A percentile compares a stretch with the other conserved stretches of the same genome.
Conservation (phyloP, 345 rosid genomes). For the Eucalyptus erythrocorys region DNA sequence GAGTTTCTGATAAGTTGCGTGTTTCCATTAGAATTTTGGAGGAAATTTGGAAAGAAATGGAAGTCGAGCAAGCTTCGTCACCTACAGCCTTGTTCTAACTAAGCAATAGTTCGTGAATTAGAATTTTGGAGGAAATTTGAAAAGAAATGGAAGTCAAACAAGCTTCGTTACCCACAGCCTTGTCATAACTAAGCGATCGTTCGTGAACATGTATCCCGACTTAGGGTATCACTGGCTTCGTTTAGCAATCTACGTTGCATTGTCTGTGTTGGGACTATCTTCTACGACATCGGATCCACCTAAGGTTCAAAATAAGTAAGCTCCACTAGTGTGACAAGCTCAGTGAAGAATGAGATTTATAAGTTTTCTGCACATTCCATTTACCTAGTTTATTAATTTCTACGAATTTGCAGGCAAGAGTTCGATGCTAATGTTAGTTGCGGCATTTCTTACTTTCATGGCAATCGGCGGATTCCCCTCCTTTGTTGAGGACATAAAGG, state of each 20-base stretch:
- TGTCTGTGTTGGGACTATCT: constrained; percentile 41
- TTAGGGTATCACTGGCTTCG: constrained; percentile 54
- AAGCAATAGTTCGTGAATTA: constrained; percentile 16
- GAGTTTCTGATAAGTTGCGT: not conserved
- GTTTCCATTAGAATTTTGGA: not conserved
- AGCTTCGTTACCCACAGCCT: constrained; percentile 20
- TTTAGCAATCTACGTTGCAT: constrained; percentile 30
- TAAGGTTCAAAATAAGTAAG: constrained; percentile 46
- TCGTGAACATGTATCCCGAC: constrained; percentile 47
- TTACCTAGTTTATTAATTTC: not conserved
- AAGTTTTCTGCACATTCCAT: not conserved
- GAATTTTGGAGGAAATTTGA: not conserved
- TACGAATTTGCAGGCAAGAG: constrained; percentile 18
- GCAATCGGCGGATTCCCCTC: constrained; percentile 46
- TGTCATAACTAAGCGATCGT: constrained; percentile 30
- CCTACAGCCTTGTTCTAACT: constrained; percentile 22
- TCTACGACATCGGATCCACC: constrained; percentile 1
- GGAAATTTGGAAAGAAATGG: not conserved
- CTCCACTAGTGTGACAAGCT: not conserved
- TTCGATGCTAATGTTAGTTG: constrained; percentile 23
- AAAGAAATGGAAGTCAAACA: constrained; percentile 12
- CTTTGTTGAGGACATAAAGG: constrained; percentile 55
- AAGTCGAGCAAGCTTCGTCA: constrained; percentile 17
- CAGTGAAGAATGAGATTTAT: not conserved
- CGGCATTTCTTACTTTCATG: constrained; percentile 42